Evolutionary conservation across 2,329 filamentous ascomycete species (phyloP), one percentile per base, ranked within the genome.

Genomic region (Sarocladium strictum): DNA sequence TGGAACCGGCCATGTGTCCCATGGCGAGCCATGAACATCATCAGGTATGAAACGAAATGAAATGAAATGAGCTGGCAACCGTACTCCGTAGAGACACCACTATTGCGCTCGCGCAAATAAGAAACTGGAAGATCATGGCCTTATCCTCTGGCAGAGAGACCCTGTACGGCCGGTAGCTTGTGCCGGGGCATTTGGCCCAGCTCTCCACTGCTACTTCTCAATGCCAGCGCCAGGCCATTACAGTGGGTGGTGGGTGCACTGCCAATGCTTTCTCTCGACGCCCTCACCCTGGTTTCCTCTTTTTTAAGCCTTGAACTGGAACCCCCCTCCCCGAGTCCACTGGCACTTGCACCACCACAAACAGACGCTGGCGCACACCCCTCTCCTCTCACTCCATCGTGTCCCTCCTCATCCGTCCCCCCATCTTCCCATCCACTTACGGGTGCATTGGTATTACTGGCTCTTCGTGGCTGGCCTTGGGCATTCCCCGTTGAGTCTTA

Each of bases 161-260:
- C 24, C 17, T 6, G 19, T 21, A 10, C 10, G 17, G 15, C 21
- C 43, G 43, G 43, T 47, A 47, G 43, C 24, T 21, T 23, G 43
- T 47, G 24, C 43, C 43, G 23, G 43, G 24, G 43, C 23, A 29
- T 47, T 47, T 29, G 24, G 29, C 24, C 24, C 21, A 27, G 43
- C 40, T 43, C 43, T n/a, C 43, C 43, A 29, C 43, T 47, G 43
- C 11, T 14, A n/a, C 43, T 21, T 47, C n/a, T 29, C 38, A 43
- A 47, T 47, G 24, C 43, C 43, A 47, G 23, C n/a, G 24, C 6
- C 27, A 11, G 43, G 43, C 43, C 43, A 47, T 23, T 29, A 27
- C 43, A 23, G 17, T 23, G 21, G 40, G 15, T 21, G 6, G 9
- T 7, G 5, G 9, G 7, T 32, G 29, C 29, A 6, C 29, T 32